Evolutionary conservation across 352 stramenopile genomes (phyloP).

Genomic region (Phytophthora litchii): DNA sequence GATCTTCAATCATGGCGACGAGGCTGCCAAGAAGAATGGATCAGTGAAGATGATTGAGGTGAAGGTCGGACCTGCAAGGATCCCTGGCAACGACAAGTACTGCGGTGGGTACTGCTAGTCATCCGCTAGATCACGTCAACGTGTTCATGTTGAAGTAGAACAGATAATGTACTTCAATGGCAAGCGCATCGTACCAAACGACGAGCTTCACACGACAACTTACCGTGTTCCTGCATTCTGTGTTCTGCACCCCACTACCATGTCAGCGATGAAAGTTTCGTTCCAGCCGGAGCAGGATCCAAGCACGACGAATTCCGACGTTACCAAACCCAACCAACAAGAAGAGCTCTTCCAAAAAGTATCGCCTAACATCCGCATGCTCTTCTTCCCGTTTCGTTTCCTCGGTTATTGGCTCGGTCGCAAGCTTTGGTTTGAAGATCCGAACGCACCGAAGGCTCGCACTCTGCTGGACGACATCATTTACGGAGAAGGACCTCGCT

Average conservation of each 20-base stretch:
- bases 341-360: slow-evolving; percentile 26
- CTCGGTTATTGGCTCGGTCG: slow-evolving; percentile 29
- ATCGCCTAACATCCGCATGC: slow-evolving; percentile 22
- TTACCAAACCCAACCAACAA: not conserved
- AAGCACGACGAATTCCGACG: not conserved
- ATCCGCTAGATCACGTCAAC: slow-evolving; percentile 4
- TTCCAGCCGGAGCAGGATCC: slow-evolving; percentile 14
- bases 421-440: slow-evolving; percentile 15
- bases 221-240: not conserved
- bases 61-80: slow-evolving; percentile 47
- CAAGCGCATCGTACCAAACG: not conserved
- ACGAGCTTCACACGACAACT: slow-evolving; percentile 8
- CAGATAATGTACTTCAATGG: slow-evolving; percentile 8
- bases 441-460: slow-evolving; percentile 12
- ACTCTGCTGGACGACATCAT: slow-evolving; percentile 31
- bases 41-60: slow-evolving; percentile 53
- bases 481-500: slow-evolving; percentile 61
- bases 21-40: slow-evolving; percentile 41
- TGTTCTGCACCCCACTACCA: not conserved
- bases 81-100: slow-evolving; percentile 43
- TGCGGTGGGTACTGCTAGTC: slow-evolving; percentile 60
- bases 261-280: slow-evolving; percentile 7
- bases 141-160: slow-evolving; percentile 13
- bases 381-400: slow-evolving; percentile 32
- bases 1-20: slow-evolving; percentile 40